Percentiles rank a stretch among this genome's conserved stretches.
These are phyloP conservation scores for Cercophora newfieldiana DNA, from an alignment of 495 filamentous ascomycete genomes.

Conservation along the genomic window DNA sequence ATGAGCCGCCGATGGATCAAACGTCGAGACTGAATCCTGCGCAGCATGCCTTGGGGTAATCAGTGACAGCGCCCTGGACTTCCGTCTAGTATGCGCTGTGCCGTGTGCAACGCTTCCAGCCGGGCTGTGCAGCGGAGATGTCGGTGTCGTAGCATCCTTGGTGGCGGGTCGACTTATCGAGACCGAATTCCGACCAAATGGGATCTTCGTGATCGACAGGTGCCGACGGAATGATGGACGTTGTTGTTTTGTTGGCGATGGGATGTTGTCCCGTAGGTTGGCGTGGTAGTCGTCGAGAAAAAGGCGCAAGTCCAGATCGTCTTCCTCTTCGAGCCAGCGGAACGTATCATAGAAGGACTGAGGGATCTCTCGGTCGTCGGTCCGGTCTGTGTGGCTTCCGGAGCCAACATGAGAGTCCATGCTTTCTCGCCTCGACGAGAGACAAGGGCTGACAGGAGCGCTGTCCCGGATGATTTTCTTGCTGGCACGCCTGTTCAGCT, in stretches of 20 bases:
- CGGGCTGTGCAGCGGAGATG: constrained; percentile 38
- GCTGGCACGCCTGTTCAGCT: constrained; percentile 45
- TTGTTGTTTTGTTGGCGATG: constrained; percentile 40
- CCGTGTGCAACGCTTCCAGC: constrained; percentile 25
- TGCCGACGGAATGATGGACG: constrained; percentile 54
- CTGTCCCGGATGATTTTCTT: constrained; percentile 35
- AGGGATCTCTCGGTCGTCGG: constrained; percentile 40
- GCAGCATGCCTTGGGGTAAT: constrained; percentile 49
- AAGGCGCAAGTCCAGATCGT: constrained; percentile 69
- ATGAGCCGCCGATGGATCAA: constrained; percentile 74
- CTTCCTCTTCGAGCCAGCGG: constrained; percentile 78
- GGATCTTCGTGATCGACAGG: constrained; percentile 55
- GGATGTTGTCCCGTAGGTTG: constrained; percentile 44
- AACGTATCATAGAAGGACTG: constrained; percentile 65
- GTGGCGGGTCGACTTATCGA: constrained; percentile 45
- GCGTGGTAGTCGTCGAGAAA: constrained; percentile 56
- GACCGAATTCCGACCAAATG: constrained; percentile 53
- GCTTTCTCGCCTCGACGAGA: constrained; percentile 33
- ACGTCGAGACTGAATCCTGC: constrained; percentile 53
- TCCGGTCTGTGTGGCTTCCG: constrained; percentile 37
- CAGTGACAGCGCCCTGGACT: constrained; percentile 50
- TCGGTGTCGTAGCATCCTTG: constrained; percentile 37
- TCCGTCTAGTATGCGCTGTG: constrained; percentile 41
- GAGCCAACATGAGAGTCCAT: constrained; percentile 38
- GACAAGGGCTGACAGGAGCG: constrained; percentile 28